Percentiles rank a stretch among this genome's conserved stretches.
These are phyloP conservation scores for Fusarium camptoceras DNA, from an alignment of 2,329 filamentous ascomycete genomes.

Conservation along the genomic window DNA sequence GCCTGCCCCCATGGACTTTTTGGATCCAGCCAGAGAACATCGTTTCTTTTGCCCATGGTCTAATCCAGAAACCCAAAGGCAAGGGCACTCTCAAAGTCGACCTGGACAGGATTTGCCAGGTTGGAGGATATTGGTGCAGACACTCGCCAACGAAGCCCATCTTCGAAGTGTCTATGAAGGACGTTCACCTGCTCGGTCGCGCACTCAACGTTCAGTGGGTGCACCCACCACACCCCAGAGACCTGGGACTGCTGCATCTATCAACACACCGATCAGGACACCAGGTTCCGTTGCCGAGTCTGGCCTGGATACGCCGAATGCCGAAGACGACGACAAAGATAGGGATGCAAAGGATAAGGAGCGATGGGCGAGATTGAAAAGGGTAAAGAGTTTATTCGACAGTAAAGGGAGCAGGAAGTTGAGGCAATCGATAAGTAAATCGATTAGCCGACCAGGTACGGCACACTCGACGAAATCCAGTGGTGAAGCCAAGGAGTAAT, in stretches of 20 bases:
- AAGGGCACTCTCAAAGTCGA: conserved; percentile 49
- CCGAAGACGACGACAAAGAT: conserved; percentile 57
- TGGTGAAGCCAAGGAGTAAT: conserved; percentile 32
- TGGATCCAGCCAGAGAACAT: conserved; percentile 79
- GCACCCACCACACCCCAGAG: conserved; percentile 41
- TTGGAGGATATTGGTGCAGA: conserved; percentile 67
- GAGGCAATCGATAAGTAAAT: conserved; percentile 54
- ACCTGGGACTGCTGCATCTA: conserved; percentile 31
- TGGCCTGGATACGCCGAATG: conserved; percentile 17
- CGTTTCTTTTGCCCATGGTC: conserved; percentile 88
- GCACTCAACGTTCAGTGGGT: conserved; percentile 19
- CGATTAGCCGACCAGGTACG: conserved; percentile 56
- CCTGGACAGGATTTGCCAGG: conserved; percentile 57
- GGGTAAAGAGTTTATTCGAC: conserved; percentile 78
- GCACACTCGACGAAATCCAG: conserved; percentile 48
- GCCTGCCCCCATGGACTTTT: conserved; percentile 71
- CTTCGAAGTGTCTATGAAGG: conserved; percentile 57
- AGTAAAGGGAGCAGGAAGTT: conserved; percentile 70
- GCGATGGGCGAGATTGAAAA: conserved; percentile 76
- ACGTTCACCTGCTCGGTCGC: conserved; percentile 39
- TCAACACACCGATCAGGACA: conserved; percentile 30
- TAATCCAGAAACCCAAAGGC: conserved; percentile 70
- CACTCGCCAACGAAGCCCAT: conserved; percentile 69
- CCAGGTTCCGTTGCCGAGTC: conserved; percentile 14
- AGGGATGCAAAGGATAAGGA: conserved; percentile 74